These are phyloP conservation scores for Leishmania tropica DNA, from an alignment of 208 protist species.

Conservation along the genomic window DNA sequence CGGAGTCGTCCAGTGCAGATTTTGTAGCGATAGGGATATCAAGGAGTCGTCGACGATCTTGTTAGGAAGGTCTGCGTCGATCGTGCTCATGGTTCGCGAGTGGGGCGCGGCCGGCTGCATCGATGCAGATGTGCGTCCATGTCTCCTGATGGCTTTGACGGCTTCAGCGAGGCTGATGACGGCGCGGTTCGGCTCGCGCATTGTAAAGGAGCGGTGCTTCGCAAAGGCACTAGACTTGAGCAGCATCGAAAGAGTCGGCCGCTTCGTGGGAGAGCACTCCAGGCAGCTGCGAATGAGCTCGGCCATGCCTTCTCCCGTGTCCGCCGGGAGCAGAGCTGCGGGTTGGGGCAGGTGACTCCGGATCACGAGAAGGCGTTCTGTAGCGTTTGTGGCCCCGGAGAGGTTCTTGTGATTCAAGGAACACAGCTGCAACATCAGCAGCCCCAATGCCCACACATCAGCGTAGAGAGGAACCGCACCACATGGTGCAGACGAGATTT, in stretches of 20 bases:
- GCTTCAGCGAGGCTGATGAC: constrained; percentile 27
- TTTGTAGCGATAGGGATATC: background rate
- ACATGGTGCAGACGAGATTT: background rate
- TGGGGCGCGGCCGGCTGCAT: background rate
- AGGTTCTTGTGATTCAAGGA: constrained; percentile 12
- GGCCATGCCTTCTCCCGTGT: constrained; percentile 5
- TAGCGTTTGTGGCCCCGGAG: background rate
- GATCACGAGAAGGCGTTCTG: constrained; percentile 12
- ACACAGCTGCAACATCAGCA: constrained; percentile 23
- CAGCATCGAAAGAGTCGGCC: constrained; percentile 5
- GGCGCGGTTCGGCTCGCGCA: constrained; percentile 10
- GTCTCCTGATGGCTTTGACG: background rate
- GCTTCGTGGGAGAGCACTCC: background rate
- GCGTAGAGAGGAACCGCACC: constrained; percentile 3
- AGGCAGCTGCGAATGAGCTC: constrained; percentile 25
- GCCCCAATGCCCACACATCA: constrained; percentile 23
- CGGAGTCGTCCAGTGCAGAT: constrained; percentile 1
- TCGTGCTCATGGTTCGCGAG: background rate
- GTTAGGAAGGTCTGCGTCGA: background rate
- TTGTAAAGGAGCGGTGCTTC: background rate
- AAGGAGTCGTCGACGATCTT: background rate
- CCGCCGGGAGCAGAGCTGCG: constrained; percentile 3
- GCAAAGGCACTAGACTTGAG: constrained; percentile 9
- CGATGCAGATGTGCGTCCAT: no score
- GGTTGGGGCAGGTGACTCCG: background rate